These are phyloP conservation scores for Pseudozyma hubeiensis DNA, from an alignment of 1,284 basidiomycete genomes.

Conservation along the genomic window DNA sequence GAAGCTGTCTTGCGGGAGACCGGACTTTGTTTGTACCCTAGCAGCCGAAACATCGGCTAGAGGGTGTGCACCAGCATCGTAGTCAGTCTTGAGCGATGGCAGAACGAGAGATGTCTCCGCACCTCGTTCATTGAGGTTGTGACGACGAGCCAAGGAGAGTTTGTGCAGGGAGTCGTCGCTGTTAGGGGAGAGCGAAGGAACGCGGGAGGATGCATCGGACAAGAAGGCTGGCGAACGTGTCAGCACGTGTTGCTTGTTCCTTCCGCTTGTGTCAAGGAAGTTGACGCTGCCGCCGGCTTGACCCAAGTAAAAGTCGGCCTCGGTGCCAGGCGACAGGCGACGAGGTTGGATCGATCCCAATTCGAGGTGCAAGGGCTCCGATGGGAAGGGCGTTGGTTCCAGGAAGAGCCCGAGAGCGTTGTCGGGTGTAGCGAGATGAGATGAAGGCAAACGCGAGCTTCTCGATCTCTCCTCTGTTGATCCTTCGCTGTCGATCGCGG, in stretches of 20 bases:
- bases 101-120: slow-evolving; percentile 6
- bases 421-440: slow-evolving; percentile 3
- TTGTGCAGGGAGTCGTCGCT: slow-evolving; percentile 21
- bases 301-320: slow-evolving; percentile 15
- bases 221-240: slow-evolving; percentile 16
- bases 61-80: not conserved
- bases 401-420: slow-evolving; percentile 33
- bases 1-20: slow-evolving; percentile 5
- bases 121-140: slow-evolving; percentile 4
- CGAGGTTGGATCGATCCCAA: not conserved
- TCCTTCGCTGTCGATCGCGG: not conserved
- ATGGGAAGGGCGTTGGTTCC: slow-evolving; percentile 19
- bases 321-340: slow-evolving; percentile 10
- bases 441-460: slow-evolving; percentile 8
- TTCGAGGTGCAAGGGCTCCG: slow-evolving; percentile 18
- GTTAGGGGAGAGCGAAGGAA: slow-evolving; percentile 10
- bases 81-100: slow-evolving; percentile 7
- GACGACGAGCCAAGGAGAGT: slow-evolving; percentile 21
- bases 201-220: slow-evolving; percentile 9
- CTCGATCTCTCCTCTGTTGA: not conserved
- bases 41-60: not conserved
- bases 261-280: not conserved
- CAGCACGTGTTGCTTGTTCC: not conserved
- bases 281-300: not conserved
- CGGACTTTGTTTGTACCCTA: not conserved